A percentile compares a stretch with the other conserved stretches of the same genome.
Conservation (phyloP, 2,329 filamentous ascomycete genomes). For the Colletotrichum cereale region DNA sequence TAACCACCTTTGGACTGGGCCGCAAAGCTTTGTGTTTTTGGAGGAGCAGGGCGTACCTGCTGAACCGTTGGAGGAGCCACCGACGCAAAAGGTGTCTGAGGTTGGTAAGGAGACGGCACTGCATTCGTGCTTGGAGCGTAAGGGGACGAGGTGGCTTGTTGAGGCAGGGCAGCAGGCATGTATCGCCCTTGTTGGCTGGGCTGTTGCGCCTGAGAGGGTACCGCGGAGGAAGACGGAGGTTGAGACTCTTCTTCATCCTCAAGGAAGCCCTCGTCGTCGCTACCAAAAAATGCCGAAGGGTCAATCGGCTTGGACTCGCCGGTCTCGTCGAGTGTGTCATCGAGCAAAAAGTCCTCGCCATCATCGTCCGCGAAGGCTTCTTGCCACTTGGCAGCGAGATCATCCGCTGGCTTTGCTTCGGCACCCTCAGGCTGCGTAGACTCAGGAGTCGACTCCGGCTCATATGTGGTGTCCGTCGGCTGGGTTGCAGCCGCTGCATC, state of each 20-base stretch:
- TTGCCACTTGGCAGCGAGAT: conserved; percentile 85
- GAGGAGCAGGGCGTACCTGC: conserved; percentile 58
- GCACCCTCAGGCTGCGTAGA: conserved; percentile 38
- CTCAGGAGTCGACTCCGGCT: background rate
- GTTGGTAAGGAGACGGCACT: conserved; percentile 44
- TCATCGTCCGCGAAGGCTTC: conserved; percentile 83
- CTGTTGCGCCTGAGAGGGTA: conserved; percentile 18
- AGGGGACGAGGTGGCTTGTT: conserved; percentile 29
- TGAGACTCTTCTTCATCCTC: conserved; percentile 70
- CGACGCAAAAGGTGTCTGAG: conserved; percentile 40
- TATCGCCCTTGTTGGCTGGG: conserved; percentile 39
- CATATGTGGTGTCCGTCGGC: background rate
- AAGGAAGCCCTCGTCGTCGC: conserved; percentile 88
- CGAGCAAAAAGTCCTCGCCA: conserved; percentile 73
- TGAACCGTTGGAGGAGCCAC: conserved; percentile 43
- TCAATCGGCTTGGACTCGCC: conserved; percentile 65
- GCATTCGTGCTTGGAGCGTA: conserved; percentile 46
- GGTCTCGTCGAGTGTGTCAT: conserved; percentile 62
- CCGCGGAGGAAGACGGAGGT: conserved; percentile 41
- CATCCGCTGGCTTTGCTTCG: conserved; percentile 59
- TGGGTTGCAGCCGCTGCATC: conserved; percentile 36
- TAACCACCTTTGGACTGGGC: conserved; percentile 94
- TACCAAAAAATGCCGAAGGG: conserved; percentile 77
- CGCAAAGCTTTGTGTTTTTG: conserved; percentile 84
- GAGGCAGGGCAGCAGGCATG: conserved; percentile 18